A percentile compares a stretch with the other conserved stretches of the same genome.
Conservation (phyloP, 2,329 filamentous ascomycete genomes). For the Fusarium haematococcum region DNA sequence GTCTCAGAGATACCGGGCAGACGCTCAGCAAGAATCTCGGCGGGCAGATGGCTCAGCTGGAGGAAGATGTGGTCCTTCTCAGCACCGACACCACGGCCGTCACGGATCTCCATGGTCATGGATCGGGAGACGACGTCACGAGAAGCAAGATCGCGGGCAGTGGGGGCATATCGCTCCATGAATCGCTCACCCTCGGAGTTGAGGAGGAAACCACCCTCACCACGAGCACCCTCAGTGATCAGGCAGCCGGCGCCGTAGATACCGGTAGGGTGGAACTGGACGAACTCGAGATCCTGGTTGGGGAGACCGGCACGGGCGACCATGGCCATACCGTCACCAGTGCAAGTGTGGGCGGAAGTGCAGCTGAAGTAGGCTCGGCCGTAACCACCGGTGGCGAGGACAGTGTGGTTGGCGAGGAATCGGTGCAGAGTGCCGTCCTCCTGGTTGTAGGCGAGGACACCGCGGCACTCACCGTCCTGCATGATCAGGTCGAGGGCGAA, state of each 20-base stretch:
- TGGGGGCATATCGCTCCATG: slow-evolving; percentile 98
- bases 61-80: slow-evolving; percentile 99
- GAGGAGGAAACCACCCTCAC: slow-evolving; percentile 96
- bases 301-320: slow-evolving; percentile 96
- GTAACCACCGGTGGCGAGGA: slow-evolving; percentile 96
- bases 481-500: slow-evolving; percentile 97
- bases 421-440: slow-evolving; percentile 98
- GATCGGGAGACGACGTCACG: slow-evolving; percentile 97
- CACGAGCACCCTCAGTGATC: slow-evolving; percentile 97
- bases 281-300: slow-evolving; percentile 99
- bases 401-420: slow-evolving; percentile 96
- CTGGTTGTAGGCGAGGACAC: slow-evolving; percentile 97
- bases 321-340: slow-evolving; percentile 99
- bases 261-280: slow-evolving; percentile 99
- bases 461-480: slow-evolving; percentile 96
- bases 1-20: slow-evolving; percentile 99
- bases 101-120: slow-evolving; percentile 98
- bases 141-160: slow-evolving; percentile 95
- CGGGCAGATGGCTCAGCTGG: slow-evolving; percentile 93
- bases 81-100: slow-evolving; percentile 94
- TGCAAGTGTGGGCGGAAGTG: slow-evolving; percentile 98
- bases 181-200: slow-evolving; percentile 99
- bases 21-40: slow-evolving; percentile 93
- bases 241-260: slow-evolving; percentile 98
- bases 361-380: slow-evolving; percentile 98